A percentile compares a stretch with the other conserved stretches of the same genome.
Evolutionary conservation across 106 monocot species (phyloP).

Genomic region (Dendrobium chrysotoxum): DNA sequence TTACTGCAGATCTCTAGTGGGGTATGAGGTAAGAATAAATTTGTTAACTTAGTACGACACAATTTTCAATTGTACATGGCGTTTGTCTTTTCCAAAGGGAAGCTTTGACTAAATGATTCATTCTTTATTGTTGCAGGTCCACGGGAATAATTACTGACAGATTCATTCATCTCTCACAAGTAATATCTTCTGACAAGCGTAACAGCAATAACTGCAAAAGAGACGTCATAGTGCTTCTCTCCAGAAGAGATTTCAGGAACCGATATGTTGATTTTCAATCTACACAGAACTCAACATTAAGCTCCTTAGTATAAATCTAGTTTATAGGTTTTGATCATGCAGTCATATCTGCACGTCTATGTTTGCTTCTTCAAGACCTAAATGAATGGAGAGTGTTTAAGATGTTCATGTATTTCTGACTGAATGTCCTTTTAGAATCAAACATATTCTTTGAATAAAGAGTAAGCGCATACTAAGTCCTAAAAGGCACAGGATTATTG

Average conservation of each 20-base stretch:
- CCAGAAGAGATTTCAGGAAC: not conserved
- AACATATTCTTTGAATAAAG: no score
- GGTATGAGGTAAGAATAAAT: conserved; percentile 7
- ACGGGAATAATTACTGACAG: conserved; percentile 21
- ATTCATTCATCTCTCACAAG: not conserved
- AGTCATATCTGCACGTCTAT: conserved; percentile 1
- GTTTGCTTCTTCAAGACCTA: not conserved
- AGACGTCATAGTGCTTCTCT: not conserved
- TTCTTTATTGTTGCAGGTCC: conserved; percentile 9
- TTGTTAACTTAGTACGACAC: not conserved
- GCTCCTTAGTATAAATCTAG: not conserved
- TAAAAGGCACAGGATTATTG: not conserved
- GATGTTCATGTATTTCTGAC: not conserved
- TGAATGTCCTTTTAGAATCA: not conserved
- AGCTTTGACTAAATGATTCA: conserved; percentile 1
- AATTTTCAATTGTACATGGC: not conserved
- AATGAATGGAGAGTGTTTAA: not conserved
- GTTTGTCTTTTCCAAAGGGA: not conserved
- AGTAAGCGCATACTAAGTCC: not conserved
- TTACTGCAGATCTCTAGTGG: conserved; percentile 31
- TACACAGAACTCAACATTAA: not conserved
- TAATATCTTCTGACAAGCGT: not conserved
- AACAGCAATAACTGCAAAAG: conserved; percentile 7
- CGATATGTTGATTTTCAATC: not conserved
- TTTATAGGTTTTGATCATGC: not conserved